Evolutionary conservation across 2,329 filamentous ascomycete species (phyloP), one percentile per base, ranked within the genome.

Genomic region (Stachybotrys echinatus): DNA sequence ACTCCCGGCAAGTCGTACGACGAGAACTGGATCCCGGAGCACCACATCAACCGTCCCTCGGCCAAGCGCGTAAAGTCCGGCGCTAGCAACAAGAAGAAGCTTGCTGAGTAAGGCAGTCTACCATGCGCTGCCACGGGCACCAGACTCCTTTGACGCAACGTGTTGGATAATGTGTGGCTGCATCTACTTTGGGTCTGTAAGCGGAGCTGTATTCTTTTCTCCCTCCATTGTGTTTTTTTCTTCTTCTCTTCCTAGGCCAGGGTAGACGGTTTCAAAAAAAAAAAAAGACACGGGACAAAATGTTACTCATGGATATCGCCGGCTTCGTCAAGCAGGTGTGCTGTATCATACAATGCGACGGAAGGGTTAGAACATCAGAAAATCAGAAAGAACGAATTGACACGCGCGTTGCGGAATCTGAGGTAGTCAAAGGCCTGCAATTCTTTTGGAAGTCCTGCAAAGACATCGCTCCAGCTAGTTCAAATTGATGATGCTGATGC

Each of bases 11-110:
- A 89, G 74, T 79, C 79, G 53, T 95, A 92, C 71, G 92, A 96
- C 63, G 87, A 92, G 76, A 89, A 86, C 76, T 96, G 92, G 92
- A 96, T 96, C 61, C 91, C 92, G 23, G 83, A 85, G 54, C 84
- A 88, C 68, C 92, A 97, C 73, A 83, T 96, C 69, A 89, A 92
- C 76, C 86, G 89, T 60, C 92, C 92, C 37, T 79, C 87, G 59
- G 87, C 82, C 50, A 80, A 80, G 69, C 80, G 82, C 56, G 79
- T 81, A 69, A 85, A 84, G 80, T 81, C 77, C 57, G 71, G 76
- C 56, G 72, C 74, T 52, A 73, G 70, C 60, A 54, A 55, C 58
- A 79, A 79, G 71, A 62, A 59, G 60, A 67, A 66, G 65, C 55
- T 54, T 51, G 56, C 52, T 43, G 64, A 67, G 52, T 68, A 67